Base-by-base conservation (phyloP, 1,139 yeast species). In the Debaryomyces fabryi region DNA sequence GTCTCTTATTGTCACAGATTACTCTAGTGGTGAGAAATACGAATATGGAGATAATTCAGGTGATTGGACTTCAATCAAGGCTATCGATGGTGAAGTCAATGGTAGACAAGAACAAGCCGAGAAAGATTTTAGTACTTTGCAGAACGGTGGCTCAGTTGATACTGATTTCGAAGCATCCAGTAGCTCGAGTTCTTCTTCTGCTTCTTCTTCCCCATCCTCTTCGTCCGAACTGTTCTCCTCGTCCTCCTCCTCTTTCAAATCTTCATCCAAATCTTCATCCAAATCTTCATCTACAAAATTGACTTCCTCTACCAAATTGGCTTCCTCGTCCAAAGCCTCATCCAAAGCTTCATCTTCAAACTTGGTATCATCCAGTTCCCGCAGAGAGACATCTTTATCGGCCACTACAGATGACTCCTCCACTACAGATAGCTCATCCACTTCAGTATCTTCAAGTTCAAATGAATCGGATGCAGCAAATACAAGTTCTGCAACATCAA, bases 11-110 rank as follows among this genome's bases (percentile, higher is more conserved):
- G 88, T 88, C 15, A 72, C 83, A 32, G 97, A 91, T 66, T 91
- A 90, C 66, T 89, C 96, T 3, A 77, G 89, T 15, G 97, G 97
- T 39, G 60, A 76, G 1, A 76, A 78, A 52, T 90, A 91, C 66
- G 62, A 72, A 40, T 90, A 89, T 65, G 65, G 76, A 42, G 93
- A 83, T 60, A 71, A 74, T 42, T 64, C 85, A 18, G 96, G 96
- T 29, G 59, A 67, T 33, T 86, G 89, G 89, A 64, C 76, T 41
- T 85, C 92, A 3, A 88, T 90, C 53, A 63, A 75, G 33, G 84
- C 95, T 27, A 68, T 72, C 30, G 80, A 75, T 58, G 96, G 96
- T 49, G 63, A 69, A 47, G 76, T 88, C 40, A 76, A 83, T 58
- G 93, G 90, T 13, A 81, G 91, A 66, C 62, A 66, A 41, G 64